Evolutionary conservation across 2,329 filamentous ascomycete species (phyloP).

Genomic region (Pyricularia grisea): DNA sequence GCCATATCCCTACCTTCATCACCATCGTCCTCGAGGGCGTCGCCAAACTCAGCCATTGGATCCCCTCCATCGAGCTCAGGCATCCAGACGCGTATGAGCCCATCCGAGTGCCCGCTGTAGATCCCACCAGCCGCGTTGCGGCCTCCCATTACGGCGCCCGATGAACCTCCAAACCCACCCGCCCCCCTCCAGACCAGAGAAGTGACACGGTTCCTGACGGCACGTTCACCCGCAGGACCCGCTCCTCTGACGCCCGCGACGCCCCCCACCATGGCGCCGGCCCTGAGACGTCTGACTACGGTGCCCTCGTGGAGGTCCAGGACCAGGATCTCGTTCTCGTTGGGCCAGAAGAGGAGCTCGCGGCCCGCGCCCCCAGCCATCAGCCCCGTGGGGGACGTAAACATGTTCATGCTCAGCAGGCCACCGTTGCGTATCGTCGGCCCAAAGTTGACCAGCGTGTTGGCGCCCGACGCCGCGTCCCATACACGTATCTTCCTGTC

Average conservation of each 20-base stretch:
- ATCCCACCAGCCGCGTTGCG: conserved; percentile 44
- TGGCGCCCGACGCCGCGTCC: conserved; percentile 71
- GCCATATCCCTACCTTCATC: conserved; percentile 31
- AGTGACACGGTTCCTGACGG: conserved; percentile 59
- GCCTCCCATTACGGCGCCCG: conserved; percentile 52
- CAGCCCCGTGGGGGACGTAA: conserved; percentile 52
- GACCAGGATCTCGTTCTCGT: conserved; percentile 68
- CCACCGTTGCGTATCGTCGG: conserved; percentile 68
- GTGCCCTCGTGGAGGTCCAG: conserved; percentile 73
- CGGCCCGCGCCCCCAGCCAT: conserved; percentile 35
- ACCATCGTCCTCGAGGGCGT: conserved; percentile 26
- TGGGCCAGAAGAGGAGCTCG: conserved; percentile 72
- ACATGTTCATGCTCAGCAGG: conserved; percentile 47
- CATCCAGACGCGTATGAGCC: conserved; percentile 72
- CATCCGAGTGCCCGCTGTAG: conserved; percentile 77
- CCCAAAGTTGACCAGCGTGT: conserved; percentile 83
- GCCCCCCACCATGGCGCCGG: conserved; percentile 29
- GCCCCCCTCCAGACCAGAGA: conserved; percentile 62
- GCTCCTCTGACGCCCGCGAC: background rate
- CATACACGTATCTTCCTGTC: conserved; percentile 82
- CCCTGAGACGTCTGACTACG: conserved; percentile 60
- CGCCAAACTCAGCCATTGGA: conserved; percentile 28
- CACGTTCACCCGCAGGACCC: conserved; percentile 40
- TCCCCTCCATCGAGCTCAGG: conserved; percentile 40
- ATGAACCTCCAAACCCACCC: conserved; percentile 47